Base-by-base conservation (phyloP, 495 filamentous ascomycete species). In the Polyplosphaeria fusca region DNA sequence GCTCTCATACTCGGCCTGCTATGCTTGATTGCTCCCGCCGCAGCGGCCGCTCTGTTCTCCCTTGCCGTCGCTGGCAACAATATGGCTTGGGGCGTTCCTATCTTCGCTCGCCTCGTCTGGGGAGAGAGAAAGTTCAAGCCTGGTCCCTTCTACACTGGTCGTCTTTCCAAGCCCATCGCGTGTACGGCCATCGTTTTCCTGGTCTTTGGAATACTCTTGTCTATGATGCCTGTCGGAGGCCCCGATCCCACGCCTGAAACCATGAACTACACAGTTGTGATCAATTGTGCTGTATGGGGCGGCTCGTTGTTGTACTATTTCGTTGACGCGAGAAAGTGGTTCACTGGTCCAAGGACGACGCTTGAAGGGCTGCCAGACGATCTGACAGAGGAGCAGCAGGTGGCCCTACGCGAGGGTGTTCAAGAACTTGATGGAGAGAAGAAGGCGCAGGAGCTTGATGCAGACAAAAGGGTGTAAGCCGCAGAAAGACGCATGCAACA, bases 231-330 rank as follows among this genome's bases (percentile, higher is more conserved):
- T 0, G 76, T 74, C 26, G 71, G 70, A 2, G 82, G 82, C 0
- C 80, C 82, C 35, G 69, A 78, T 65, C 82, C 82, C 13, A 75
- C 71, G 16, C 71, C 79, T 7, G 47, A 77, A 27, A 69, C 68
- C 27, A 86, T 86, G 82, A 86, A 86, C 57, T 86, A 86, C 53
- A 85, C 82, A 0, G 73, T 85, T 19, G 83, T 85, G 0, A 80
- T 86, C 60, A 83, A 86, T 64, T 71, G 70, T 2, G 77, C 82
- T 12, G 80, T 86, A 4, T 86, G 83, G 84, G 59, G 76, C 13
- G 81, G 81, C 0, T 74, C 79, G 4, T 68, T 85, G 60, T n/a
- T 68, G 12, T 87, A 86, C 65, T 86, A 85, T 66, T 55, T 58
- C 56, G 45, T 73, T 26, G 56, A 72, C 64, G 71, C 70, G 11